Conservation (phyloP, 2,329 filamentous ascomycete genomes). For the Aureobasidium lini region DNA sequence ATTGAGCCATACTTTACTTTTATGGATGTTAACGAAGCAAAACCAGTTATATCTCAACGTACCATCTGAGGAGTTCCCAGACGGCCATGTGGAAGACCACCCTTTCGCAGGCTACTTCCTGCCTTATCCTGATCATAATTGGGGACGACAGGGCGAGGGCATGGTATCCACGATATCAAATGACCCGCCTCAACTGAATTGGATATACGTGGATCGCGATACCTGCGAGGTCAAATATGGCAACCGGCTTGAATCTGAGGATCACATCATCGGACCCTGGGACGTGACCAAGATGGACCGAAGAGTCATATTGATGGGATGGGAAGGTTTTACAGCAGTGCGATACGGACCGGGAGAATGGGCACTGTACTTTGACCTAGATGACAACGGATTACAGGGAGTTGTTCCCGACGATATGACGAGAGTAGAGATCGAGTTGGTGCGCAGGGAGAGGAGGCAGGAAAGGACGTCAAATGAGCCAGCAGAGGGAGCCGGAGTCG, state of each 20-base stretch:
- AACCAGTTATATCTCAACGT: no score
- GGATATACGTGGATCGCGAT: constrained; percentile 57
- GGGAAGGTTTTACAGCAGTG: constrained; percentile 50
- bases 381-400: constrained; percentile 38
- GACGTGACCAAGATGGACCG: constrained; percentile 63
- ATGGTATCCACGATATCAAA: constrained; percentile 43
- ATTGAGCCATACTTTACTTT: no score
- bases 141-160: constrained; percentile 27
- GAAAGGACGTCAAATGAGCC: constrained; percentile 20
- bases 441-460: constrained; percentile 32
- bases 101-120: constrained; percentile 46
- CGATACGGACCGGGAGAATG: constrained; percentile 29
- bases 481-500: no score
- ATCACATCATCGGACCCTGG: constrained; percentile 71
- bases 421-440: constrained; percentile 36
- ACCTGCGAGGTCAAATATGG: constrained; percentile 57
- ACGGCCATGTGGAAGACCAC: constrained; percentile 24
- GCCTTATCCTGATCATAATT: constrained; percentile 35
- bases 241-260: constrained; percentile 61
- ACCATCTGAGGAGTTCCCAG: no score
- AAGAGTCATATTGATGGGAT: constrained; percentile 45
- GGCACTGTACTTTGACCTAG: constrained; percentile 45
- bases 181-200: constrained; percentile 59
- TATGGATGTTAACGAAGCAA: no score
- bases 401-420: constrained; percentile 29